phyloP scores from a whole-genome alignment of 805 yeast species.

The Suhomyces pyralidae region DNA sequence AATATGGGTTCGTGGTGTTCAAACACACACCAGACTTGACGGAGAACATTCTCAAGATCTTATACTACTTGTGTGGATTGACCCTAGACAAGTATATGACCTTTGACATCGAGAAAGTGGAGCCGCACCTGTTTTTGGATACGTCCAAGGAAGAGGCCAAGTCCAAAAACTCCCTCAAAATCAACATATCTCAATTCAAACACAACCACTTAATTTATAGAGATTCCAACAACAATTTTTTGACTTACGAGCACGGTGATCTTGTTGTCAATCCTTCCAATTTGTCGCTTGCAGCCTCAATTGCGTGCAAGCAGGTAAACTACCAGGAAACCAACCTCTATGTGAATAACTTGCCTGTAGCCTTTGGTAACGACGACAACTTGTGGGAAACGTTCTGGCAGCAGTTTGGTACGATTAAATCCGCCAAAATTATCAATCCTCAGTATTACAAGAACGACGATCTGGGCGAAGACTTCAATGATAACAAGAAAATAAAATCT shows the following conservation, averaged over 20 bases:
- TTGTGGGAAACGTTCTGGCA: constrained; percentile 39
- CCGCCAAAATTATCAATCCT: constrained; percentile 43
- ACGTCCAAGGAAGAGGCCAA: not conserved
- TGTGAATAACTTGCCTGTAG: constrained; percentile 58
- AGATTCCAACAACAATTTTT: constrained; percentile 1
- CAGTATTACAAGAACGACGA: constrained; percentile 26
- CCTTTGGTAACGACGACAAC: constrained; percentile 52
- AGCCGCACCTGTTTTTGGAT: constrained; percentile 6
- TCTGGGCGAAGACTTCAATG: constrained; percentile 8
- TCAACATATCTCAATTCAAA: constrained; percentile 36
- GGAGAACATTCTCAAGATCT: constrained; percentile 47
- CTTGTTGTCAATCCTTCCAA: constrained; percentile 1
- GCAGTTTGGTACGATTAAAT: constrained; percentile 38
- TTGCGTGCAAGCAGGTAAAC: constrained; percentile 24
- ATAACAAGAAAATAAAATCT: constrained; percentile 1
- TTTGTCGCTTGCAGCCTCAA: not conserved
- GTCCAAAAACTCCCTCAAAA: constrained; percentile 12
- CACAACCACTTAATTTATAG: constrained; percentile 29
- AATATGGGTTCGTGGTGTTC: constrained; percentile 55
- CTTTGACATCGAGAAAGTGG: constrained; percentile 5
- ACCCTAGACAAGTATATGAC: constrained; percentile 43
- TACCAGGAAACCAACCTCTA: constrained; percentile 72
- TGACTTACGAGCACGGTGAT: not conserved
- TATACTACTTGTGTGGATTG: constrained; percentile 46
- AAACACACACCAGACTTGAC: constrained; percentile 28